phyloP scores from a whole-genome alignment of 495 filamentous ascomycete species.

The Penicillium nucicola region DNA sequence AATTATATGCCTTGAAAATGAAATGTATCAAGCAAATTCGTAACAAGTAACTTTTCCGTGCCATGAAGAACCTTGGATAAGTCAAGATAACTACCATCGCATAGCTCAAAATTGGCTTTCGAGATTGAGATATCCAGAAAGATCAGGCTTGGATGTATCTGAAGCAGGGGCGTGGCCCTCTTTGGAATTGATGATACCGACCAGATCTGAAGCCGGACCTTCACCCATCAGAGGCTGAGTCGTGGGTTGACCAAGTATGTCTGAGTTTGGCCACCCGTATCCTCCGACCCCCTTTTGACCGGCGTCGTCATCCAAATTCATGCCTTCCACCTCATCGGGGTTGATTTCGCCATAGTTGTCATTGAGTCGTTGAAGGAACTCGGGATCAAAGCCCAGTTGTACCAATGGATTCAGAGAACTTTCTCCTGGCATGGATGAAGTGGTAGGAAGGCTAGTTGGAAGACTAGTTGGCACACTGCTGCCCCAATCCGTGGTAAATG shows the following conservation, averaged over 20 bases:
- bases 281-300: constrained; percentile 9
- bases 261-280: constrained; percentile 18
- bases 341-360: constrained; percentile 33
- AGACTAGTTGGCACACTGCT: constrained; percentile 16
- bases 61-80: neutral
- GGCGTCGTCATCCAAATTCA: constrained; percentile 18
- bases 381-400: constrained; percentile 45
- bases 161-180: constrained; percentile 16
- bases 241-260: constrained; percentile 10
- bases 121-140: constrained; percentile 12
- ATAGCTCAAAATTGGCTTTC: constrained; percentile 8
- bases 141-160: constrained; percentile 14
- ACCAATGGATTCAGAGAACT: constrained; percentile 34
- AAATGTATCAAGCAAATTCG: neutral
- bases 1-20: constrained; percentile 1
- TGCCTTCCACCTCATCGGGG: constrained; percentile 19
- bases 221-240: constrained; percentile 11
- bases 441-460: constrained; percentile 20
- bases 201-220: constrained; percentile 11
- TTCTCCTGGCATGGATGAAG: constrained; percentile 30
- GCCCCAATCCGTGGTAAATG: constrained; percentile 38
- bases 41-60: constrained; percentile 6
- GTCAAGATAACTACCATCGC: constrained; percentile 3
- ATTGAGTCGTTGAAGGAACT: constrained; percentile 38
- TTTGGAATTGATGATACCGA: constrained; percentile 15